Percentiles rank a stretch among this genome's conserved stretches.
phyloP scores from a whole-genome alignment of 352 stramenopile genomes.

The Phytophthora tentaculata region DNA sequence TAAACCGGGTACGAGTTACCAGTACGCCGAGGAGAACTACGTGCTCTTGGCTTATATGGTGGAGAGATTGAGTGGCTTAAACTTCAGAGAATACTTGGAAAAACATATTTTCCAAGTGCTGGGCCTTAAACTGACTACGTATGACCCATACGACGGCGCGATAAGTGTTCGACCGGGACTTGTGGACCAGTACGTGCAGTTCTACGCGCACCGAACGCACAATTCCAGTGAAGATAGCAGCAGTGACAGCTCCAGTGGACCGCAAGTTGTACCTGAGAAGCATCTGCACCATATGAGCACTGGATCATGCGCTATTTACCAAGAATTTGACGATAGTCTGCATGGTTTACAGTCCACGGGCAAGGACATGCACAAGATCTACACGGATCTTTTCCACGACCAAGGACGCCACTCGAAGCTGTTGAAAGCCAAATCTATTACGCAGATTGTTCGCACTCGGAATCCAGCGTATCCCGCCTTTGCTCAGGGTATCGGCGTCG shows the following conservation, averaged over 20 bases:
- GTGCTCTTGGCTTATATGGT: slow-evolving; percentile 68
- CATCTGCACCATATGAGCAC: slow-evolving; percentile 45
- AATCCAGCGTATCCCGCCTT: slow-evolving; percentile 47
- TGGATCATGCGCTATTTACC: slow-evolving; percentile 55
- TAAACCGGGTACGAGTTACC: slow-evolving; percentile 54
- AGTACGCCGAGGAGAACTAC: slow-evolving; percentile 61
- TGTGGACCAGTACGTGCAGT: slow-evolving; percentile 64
- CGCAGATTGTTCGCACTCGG: slow-evolving; percentile 46
- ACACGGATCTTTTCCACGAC: slow-evolving; percentile 62
- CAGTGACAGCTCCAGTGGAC: slow-evolving; percentile 14
- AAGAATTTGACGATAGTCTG: slow-evolving; percentile 42
- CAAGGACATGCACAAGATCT: slow-evolving; percentile 69
- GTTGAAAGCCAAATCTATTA: slow-evolving; percentile 47
- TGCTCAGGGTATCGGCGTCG: slow-evolving; percentile 52
- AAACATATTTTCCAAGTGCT: slow-evolving; percentile 46
- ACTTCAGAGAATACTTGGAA: slow-evolving; percentile 48
- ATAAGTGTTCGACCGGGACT: slow-evolving; percentile 35
- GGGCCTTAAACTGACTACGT: slow-evolving; percentile 51
- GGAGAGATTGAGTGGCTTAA: slow-evolving; percentile 59
- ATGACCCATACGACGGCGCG: slow-evolving; percentile 48
- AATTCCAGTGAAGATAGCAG: slow-evolving; percentile 16
- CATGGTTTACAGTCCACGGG: slow-evolving; percentile 53
- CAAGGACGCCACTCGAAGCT: slow-evolving; percentile 51
- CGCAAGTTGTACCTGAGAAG: slow-evolving; percentile 20
- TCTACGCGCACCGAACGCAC: slow-evolving; percentile 37